Base-by-base conservation (phyloP, 345 rosid species). In the Linum trigynum region DNA sequence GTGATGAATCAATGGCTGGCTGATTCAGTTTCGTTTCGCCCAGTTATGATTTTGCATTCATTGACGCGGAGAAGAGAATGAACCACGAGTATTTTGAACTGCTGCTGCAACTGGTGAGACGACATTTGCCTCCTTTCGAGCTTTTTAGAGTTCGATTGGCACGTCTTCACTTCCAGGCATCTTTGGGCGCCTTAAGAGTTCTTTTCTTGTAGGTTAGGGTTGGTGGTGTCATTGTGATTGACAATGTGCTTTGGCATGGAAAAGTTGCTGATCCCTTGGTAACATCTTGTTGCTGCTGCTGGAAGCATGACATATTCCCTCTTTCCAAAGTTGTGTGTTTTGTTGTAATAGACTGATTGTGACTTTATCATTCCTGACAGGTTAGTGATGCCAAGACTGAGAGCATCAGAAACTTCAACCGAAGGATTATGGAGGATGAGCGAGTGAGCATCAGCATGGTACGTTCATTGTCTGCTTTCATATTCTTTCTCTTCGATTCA, bases 221-320 rank as follows among this genome's bases (percentile, higher is more conserved):
- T 69, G 96, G 91, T 64, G 98, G 98, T 70, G 72, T 90, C 70
- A 88, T 92, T 32, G 87, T 85, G 72, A 66, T 88, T 48, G 98
- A 92, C 73, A 92, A 92, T 80, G 98, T 92, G 62, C 96, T 92
- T 73, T 92, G 97, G 97, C 91, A 90, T 48, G 98, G 96, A 63
- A 84, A 84, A 75, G 98, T 92, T 69, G 84, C 85, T 7, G 96
- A 90, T 62, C 97, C 91, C 7, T 67, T 75, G 90, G 98, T 89
- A 75, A 67, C 15, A 48, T 43, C 3, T 43, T 67, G n/a, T 56
- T 56, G n/a, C 38, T 1, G 16, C 23, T 17, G 59, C 45, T 48
- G 14, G 11, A 36, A 32, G 62, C 39, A 14, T 64, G 57, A 55
- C 36, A 48, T 61, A 67, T 9, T 43, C 62, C 8, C 7, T n/a